Conservation (phyloP, 78 protist species). For the Dictyostelium brefeldianum region DNA sequence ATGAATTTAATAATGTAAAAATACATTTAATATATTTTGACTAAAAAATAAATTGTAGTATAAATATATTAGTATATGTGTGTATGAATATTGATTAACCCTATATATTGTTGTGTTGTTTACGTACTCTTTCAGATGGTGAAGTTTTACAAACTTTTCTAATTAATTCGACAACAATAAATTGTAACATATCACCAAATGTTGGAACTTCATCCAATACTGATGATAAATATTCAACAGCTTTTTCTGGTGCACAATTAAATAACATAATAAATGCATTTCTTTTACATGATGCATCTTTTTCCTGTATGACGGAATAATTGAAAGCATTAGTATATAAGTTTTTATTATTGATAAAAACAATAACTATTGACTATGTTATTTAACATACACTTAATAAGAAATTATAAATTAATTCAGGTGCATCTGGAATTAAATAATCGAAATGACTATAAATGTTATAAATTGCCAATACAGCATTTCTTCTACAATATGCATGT, state of each 20-base stretch:
- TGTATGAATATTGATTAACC: too few species aligned
- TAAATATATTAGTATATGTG: neutral
- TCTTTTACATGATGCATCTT: conserved; percentile 93
- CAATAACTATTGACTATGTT: neutral
- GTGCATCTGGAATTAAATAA: conserved; percentile 95
- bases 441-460: conserved; percentile 84
- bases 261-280: conserved; percentile 98
- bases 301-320: conserved; percentile 75
- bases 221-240: conserved; percentile 88
- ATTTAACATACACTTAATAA: conserved; percentile 57
- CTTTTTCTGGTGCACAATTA: conserved; percentile 92
- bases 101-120: neutral
- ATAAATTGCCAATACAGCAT: conserved; percentile 96
- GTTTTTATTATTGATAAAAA: too few species aligned
- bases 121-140: conserved; percentile 83
- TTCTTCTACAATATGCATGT: conserved; percentile 87
- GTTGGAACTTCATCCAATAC: conserved; percentile 81
- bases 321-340: neutral
- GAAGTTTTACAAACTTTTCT: conserved; percentile 85
- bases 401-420: conserved; percentile 92
- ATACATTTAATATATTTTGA: conserved; percentile 88
- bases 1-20: conserved; percentile 88
- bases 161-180: conserved; percentile 94
- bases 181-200: conserved; percentile 95
- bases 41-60: conserved; percentile 9